Conservation (phyloP, 2,329 filamentous ascomycete species). For the Fusarium armeniacum region DNA sequence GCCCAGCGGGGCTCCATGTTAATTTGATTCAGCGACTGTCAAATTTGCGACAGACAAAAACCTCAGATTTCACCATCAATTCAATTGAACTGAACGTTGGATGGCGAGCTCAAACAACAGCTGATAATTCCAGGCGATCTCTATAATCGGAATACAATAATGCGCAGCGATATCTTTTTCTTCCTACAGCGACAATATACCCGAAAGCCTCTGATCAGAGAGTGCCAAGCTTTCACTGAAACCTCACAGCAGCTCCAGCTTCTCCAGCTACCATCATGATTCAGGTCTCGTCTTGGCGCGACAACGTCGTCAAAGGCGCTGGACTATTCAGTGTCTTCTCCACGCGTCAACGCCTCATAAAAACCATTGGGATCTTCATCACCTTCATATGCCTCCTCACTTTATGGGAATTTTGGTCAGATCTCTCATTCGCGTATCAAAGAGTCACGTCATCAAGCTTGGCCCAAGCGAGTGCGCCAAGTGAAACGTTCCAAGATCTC, state of each 20-base stretch:
- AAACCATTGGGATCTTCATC: conserved; percentile 25
- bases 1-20: not conserved
- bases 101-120: not conserved
- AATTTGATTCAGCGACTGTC: conserved; percentile 2
- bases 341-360: conserved; percentile 31
- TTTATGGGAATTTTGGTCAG: conserved; percentile 40
- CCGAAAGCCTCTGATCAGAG: not conserved
- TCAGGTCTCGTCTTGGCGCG: conserved; percentile 4
- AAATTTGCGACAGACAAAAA: conserved; percentile 7
- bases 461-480: not conserved
- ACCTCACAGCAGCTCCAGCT: not conserved
- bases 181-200: too few species aligned
- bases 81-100: not conserved
- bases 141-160: not conserved
- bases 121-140: too few species aligned
- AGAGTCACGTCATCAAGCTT: conserved; percentile 15
- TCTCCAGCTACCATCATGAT: conserved; percentile 12
- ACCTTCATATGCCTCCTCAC: conserved; percentile 35
- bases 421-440: conserved; percentile 32
- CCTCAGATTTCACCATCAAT: not conserved
- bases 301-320: conserved; percentile 12
- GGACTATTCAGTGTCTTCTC: conserved; percentile 14
- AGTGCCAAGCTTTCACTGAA: not conserved
- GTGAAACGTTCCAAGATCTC: not conserved
- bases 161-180: not conserved